These are phyloP conservation scores for Ottelia alismoides DNA, from an alignment of 106 monocot species.

Conservation along the genomic window DNA sequence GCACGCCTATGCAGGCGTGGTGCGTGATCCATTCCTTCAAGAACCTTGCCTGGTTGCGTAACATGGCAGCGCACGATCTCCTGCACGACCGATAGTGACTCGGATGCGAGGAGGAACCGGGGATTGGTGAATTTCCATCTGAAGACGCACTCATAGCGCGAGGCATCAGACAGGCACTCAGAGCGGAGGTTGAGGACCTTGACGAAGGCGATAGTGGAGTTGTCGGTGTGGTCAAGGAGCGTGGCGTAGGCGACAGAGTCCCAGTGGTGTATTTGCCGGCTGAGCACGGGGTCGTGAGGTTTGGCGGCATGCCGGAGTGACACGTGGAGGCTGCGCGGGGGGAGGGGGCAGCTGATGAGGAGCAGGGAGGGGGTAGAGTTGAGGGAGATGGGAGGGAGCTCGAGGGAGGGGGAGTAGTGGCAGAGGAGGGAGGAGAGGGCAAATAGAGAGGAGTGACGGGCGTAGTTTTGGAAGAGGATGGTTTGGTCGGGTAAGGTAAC, in stretches of 20 bases:
- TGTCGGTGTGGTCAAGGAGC: slow-evolving; percentile 49
- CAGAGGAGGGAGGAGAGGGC: slow-evolving; percentile 25
- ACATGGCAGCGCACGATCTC: slow-evolving; percentile 92
- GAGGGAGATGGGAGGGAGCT: slow-evolving; percentile 29
- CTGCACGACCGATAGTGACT: slow-evolving; percentile 51
- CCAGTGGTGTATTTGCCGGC: slow-evolving; percentile 25
- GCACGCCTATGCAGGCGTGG: slow-evolving; percentile 61
- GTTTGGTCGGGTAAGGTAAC: slow-evolving; percentile 54
- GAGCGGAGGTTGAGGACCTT: slow-evolving; percentile 87
- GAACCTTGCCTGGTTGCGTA: slow-evolving; percentile 88
- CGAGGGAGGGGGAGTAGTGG: slow-evolving; percentile 42
- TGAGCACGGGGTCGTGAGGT: neutral
- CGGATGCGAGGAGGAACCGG: slow-evolving; percentile 34
- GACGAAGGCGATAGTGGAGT: slow-evolving; percentile 78
- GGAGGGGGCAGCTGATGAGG: slow-evolving; percentile 35
- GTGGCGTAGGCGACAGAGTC: slow-evolving; percentile 66
- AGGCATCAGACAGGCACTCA: slow-evolving; percentile 41
- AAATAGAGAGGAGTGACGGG: neutral
- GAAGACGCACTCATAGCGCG: slow-evolving; percentile 61
- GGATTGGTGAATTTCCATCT: slow-evolving; percentile 58
- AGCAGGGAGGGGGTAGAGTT: slow-evolving; percentile 7
- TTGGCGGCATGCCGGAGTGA: slow-evolving; percentile 17
- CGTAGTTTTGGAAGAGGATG: slow-evolving; percentile 30
- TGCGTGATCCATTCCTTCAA: slow-evolving; percentile 77
- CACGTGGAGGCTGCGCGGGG: slow-evolving; percentile 26